Evolutionary conservation across 306 rosid species (phyloP).

Genomic region (Glycine tomentella): DNA sequence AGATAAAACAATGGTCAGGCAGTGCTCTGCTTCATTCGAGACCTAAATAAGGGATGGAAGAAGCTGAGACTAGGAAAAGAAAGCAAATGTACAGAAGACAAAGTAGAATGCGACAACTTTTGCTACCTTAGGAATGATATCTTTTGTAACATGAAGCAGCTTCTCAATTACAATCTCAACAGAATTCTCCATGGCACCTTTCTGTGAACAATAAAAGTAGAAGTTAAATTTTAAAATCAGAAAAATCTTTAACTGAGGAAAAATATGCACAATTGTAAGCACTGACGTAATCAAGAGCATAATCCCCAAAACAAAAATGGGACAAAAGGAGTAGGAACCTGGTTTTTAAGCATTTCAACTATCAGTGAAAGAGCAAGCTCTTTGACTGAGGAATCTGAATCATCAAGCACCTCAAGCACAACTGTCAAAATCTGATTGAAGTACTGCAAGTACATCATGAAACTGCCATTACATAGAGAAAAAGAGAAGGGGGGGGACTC

Average conservation of each 20-base stretch:
- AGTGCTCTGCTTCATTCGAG: constrained; percentile 93
- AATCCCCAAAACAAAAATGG: constrained; percentile 27
- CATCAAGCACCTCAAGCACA: constrained; percentile 94
- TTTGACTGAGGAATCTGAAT: constrained; percentile 81
- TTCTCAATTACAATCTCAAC: constrained; percentile 96
- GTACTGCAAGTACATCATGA: constrained; percentile 77
- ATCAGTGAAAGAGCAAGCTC: constrained; percentile 83
- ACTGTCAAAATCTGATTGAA: constrained; percentile 96
- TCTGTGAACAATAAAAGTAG: constrained; percentile 56
- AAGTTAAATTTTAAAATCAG: constrained; percentile 2
- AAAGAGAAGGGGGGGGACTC: not conserved
- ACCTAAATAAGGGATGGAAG: constrained; percentile 62
- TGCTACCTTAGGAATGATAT: constrained; percentile 75
- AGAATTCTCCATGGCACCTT: constrained; percentile 90
- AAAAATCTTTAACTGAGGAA: not conserved
- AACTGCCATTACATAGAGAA: constrained; percentile 41
- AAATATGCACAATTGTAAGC: not conserved
- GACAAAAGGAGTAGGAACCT: constrained; percentile 58
- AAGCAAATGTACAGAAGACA: constrained; percentile 18
- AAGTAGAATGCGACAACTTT: constrained; percentile 29
- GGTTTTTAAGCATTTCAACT: constrained; percentile 60
- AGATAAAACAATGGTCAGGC: constrained; percentile 82
- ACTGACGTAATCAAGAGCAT: not conserved
- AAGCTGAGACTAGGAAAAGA: constrained; percentile 35
- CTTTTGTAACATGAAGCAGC: constrained; percentile 91